These are phyloP conservation scores for Aspergillus avenaceus DNA, from an alignment of 495 filamentous ascomycete genomes.

Conservation along the genomic window DNA sequence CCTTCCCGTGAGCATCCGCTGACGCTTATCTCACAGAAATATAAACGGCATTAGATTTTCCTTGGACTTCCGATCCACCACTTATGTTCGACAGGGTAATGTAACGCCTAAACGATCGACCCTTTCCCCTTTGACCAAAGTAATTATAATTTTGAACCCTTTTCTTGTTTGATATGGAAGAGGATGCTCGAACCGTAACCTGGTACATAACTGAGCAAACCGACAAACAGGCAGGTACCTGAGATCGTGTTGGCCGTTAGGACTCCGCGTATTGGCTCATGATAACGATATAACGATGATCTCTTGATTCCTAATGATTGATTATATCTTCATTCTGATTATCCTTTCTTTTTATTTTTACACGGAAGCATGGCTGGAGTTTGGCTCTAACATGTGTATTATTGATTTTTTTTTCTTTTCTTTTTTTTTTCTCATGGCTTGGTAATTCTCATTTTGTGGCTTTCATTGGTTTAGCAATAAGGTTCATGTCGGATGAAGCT, in stretches of 20 bases:
- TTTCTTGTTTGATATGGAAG: neutral
- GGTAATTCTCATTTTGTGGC: no score
- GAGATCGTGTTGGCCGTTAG: neutral
- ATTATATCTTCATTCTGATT: neutral
- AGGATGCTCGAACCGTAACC: conserved; percentile 5
- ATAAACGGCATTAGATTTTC: conserved; percentile 35
- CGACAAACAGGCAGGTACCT: conserved; percentile 2
- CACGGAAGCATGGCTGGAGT: neutral
- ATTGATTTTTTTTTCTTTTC: no score
- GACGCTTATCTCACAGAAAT: conserved; percentile 26
- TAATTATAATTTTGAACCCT: conserved; percentile 5
- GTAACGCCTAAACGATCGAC: no score
- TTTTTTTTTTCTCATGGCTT: neutral
- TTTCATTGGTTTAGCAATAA: neutral
- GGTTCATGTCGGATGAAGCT: no score
- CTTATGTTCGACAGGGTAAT: neutral
- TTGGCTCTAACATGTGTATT: neutral
- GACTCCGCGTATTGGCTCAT: conserved; percentile 1
- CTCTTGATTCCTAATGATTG: neutral
- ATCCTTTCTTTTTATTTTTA: neutral
- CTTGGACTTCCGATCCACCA: neutral
- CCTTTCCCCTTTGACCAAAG: conserved; percentile 6
- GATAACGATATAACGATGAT: conserved; percentile 7
- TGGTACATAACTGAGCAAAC: neutral
- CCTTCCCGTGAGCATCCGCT: neutral